These are phyloP conservation scores for Sphaerulina vaccinii DNA, from an alignment of 2,329 filamentous ascomycete species.

Conservation along the genomic window DNA sequence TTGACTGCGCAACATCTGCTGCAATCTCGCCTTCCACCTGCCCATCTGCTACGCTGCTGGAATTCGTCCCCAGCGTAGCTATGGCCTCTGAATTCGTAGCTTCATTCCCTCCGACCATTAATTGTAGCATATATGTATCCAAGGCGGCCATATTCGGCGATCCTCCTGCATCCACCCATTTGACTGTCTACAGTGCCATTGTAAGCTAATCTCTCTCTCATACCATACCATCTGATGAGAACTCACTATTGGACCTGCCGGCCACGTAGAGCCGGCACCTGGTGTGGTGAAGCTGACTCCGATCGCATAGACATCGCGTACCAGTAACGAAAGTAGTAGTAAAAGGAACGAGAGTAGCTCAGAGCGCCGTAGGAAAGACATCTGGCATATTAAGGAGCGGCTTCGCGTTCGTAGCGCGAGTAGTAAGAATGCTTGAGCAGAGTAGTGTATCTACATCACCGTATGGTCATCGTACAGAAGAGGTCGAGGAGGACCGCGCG, in stretches of 20 bases:
- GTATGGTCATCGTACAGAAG: neutral
- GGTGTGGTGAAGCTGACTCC: conserved; percentile 24
- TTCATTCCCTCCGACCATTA: conserved; percentile 26
- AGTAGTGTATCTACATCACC: neutral
- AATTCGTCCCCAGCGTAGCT: conserved; percentile 19
- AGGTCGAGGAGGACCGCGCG: neutral
- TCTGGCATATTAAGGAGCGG: conserved; percentile 12
- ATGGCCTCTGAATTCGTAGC: conserved; percentile 21
- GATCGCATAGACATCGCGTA: conserved; percentile 15
- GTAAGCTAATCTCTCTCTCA: neutral
- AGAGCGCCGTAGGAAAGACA: conserved; percentile 10
- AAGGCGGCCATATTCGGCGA: conserved; percentile 19
- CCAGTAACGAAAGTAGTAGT: conserved; percentile 17
- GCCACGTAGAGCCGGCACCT: conserved; percentile 21
- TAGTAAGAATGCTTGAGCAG: neutral
- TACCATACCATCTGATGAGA: neutral
- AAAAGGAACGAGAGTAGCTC: conserved; percentile 14
- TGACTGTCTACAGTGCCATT: conserved; percentile 8
- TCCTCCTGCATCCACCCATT: conserved; percentile 25
- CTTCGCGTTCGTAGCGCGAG: conserved; percentile 1
- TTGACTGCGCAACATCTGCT: conserved; percentile 20
- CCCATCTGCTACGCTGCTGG: conserved; percentile 15
- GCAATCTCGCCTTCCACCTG: conserved; percentile 16
- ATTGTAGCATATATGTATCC: conserved; percentile 18
- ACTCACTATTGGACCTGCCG: conserved; percentile 20